Evolutionary conservation across 148 eudicot species (phyloP), one percentile per base, ranked within the genome.

Genomic region (Chenopodium berlandieri): DNA sequence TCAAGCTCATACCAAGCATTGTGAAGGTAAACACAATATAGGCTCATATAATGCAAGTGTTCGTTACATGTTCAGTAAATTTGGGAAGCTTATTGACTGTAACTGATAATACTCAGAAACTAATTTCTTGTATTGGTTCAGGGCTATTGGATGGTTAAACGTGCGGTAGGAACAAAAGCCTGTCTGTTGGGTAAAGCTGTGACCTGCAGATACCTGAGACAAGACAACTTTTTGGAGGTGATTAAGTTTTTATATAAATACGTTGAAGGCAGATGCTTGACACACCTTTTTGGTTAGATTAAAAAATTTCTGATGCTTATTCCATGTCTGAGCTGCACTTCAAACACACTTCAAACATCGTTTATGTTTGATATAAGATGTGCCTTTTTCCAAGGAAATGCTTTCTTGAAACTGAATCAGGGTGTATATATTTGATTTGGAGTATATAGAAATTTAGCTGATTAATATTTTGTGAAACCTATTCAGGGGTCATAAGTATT

Each of bases 121-220:
- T 60, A 60, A 79, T 69, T 87, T 52, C 50, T 74, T 19, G 22
- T 72, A 48, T 74, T 67, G 77, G 8, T 79, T 48, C 86, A 97
- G 99, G 99, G 99, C 50, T 97, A 97, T 84, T 97, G 99, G 98
- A 97, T 97, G 99, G 99, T 97, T 27, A 97, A 97, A 83, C 99
- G 98, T 84, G 99, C 99, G 3, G 99, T 97, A 82, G 99, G 99
- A 79, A 83, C 94, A 71, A 94, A 91, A 87, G 99, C 99, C 75
- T 97, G 99, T 88, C 85, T 94, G 73, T 79, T 97, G 73, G 99
- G 99, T 76, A 97, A 97, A 88, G 97, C 98, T 23, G 98, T 97
- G 81, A 90, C 99, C 69, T 97, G 99, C 88, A 89, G 86, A 62
- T 97, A 97, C 90, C 88, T 91, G 74, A 84, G 98, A 72, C 96